Percentiles rank a stretch among this genome's conserved stretches.
Conservation (phyloP, 306 rosid species). For the Cicer pinnatifidum region DNA sequence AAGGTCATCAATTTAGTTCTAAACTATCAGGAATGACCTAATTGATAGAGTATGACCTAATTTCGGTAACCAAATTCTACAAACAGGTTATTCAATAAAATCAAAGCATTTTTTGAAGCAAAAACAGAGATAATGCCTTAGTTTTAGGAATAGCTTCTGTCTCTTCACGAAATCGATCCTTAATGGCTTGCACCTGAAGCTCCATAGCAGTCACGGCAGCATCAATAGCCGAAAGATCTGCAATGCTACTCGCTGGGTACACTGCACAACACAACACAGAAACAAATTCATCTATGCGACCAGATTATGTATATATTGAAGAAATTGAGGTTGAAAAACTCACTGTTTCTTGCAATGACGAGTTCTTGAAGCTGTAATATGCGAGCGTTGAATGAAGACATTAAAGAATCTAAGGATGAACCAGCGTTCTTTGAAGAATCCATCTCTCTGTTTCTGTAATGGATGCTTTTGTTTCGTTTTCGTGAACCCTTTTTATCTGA, state of each 20-base stretch:
- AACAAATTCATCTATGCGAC: not conserved
- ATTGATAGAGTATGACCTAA: not conserved
- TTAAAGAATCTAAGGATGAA: constrained; percentile 63
- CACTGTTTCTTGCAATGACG: constrained; percentile 85
- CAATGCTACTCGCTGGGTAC: constrained; percentile 77
- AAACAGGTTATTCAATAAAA: not conserved
- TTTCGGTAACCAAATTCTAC: not conserved
- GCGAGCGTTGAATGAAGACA: constrained; percentile 72
- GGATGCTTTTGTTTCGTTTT: not conserved
- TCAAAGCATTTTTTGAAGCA: not conserved
- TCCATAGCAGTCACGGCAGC: constrained; percentile 75
- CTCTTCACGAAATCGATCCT: constrained; percentile 81
- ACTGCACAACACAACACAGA: constrained; percentile 47
- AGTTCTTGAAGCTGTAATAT: constrained; percentile 84
- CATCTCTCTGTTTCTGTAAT: constrained; percentile 50
- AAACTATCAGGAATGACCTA: not conserved
- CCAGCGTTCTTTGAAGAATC: constrained; percentile 59
- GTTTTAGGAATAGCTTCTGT: constrained; percentile 85
- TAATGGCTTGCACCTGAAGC: constrained; percentile 83
- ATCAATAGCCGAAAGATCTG: constrained; percentile 80
- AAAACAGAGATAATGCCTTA: constrained; percentile 47
- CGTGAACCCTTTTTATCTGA: not conserved
- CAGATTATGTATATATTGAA: not conserved
- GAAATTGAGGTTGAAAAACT: constrained; percentile 20
- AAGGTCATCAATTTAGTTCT: not conserved